Evolutionary conservation across 768 basidiomycete genomes (phyloP), one percentile per base, ranked within the genome.

Genomic region (Calvatia gigantea): DNA sequence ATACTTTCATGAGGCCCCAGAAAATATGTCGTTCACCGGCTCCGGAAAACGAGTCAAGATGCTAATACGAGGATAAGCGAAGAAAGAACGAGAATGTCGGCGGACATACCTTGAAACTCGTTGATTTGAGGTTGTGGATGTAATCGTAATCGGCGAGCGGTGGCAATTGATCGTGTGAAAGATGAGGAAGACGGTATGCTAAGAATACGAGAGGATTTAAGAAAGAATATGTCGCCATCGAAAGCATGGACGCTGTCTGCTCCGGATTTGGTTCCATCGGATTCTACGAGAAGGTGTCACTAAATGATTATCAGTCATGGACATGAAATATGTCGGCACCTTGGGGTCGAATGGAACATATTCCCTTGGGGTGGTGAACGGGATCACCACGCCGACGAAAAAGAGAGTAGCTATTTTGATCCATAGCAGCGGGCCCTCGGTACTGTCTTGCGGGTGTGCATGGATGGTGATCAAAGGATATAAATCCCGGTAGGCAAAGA

Each of bases 61-160:
- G 73, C 70, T 67, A 59, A 48, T 23, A 28, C 6, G 19, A n/a
- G 32, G 29, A 9, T 49, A 27, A 37, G 33, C 6, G 19, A 31
- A 5, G 38, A 5, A n/a, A 15, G 37, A 19, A 38, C 14, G 35
- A 33, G 17, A 9, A 5, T 51, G 27, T 27, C 8, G 33, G 19
- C 23, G 15, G 27, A 55, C 45, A 37, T 58, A 64, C 69, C 54
- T 64, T 62, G 56, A 70, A 75, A 50, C 61, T 64, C 7, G 50
- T 60, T 6, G 59, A 61, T 39, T 63, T 70, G 21, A 74, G 57
- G 51, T 65, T 55, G 27, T 66, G 56, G 4, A 70, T 67, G 52
- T 67, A 56, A 58, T 89, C 87, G 53, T 81, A 82, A 56, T 89
- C 86, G 2, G 84, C 82, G 70, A 89, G 75, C 1, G 81, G 81